Conservation (phyloP, 2,329 filamentous ascomycete genomes). For the Xylaria sp. region DNA sequence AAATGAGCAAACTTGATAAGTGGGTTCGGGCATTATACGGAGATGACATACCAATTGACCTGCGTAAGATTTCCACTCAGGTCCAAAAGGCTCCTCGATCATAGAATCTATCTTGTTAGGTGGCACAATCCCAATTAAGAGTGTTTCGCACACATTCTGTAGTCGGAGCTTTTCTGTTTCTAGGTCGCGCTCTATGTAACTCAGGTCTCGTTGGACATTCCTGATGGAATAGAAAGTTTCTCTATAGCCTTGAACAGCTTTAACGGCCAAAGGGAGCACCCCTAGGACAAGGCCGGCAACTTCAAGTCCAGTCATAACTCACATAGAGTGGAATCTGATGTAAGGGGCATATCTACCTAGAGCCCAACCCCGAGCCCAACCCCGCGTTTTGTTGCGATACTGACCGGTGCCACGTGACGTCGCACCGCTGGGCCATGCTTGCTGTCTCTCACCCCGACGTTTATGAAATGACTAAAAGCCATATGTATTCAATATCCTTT, state of each 20-base stretch:
- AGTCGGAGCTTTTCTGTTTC: constrained; percentile 1
- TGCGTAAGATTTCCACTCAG: constrained; percentile 4
- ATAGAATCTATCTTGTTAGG: background rate
- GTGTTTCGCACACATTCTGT: background rate
- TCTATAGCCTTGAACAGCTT: constrained; percentile 3
- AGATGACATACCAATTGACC: background rate
- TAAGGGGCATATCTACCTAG: background rate
- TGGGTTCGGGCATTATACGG: background rate
- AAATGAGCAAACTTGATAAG: too few relatives aligned
- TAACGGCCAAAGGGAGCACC: constrained; percentile 1
- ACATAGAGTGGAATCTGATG: background rate
- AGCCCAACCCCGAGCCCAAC: background rate
- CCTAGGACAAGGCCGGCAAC: constrained; percentile 6
- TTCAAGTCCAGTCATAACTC: constrained; percentile 12
- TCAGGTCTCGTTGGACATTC: background rate
- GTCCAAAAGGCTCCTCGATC: constrained; percentile 10
- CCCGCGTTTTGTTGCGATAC: background rate
- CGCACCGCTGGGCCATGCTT: background rate
- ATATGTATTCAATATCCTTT: background rate
- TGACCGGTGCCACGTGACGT: background rate
- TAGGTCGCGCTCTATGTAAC: background rate
- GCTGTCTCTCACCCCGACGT: too few relatives aligned
- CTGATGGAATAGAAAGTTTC: background rate
- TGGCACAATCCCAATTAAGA: background rate
- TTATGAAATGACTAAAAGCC: too few relatives aligned